Evolutionary conservation across 2,329 filamentous ascomycete genomes (phyloP).

Genomic region (Pseudogymnoascus verrucosus): DNA sequence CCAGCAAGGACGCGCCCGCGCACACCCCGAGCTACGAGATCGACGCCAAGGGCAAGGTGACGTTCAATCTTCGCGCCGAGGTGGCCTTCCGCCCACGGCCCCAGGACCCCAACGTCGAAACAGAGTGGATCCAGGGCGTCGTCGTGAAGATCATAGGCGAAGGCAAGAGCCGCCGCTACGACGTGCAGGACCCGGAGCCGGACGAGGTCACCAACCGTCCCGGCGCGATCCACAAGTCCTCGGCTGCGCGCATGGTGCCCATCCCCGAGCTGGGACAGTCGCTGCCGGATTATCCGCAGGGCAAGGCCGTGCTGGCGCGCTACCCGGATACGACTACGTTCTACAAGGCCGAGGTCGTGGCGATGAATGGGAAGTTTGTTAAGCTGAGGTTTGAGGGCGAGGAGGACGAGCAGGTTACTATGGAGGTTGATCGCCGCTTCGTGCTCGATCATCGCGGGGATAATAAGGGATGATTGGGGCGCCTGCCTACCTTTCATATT

Average conservation of each 20-base stretch:
- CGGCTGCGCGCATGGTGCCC: constrained; percentile 67
- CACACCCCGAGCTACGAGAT: constrained; percentile 9
- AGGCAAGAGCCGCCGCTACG: constrained; percentile 69
- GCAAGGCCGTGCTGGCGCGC: constrained; percentile 66
- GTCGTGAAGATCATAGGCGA: constrained; percentile 70
- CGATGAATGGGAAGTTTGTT: constrained; percentile 50
- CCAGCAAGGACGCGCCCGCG: constrained; percentile 1
- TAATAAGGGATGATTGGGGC: not conserved
- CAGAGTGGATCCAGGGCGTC: constrained; percentile 68
- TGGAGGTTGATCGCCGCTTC: constrained; percentile 67
- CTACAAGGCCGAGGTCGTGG: constrained; percentile 75
- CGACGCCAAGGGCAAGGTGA: constrained; percentile 38
- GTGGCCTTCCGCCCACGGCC: constrained; percentile 44
- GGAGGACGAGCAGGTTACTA: constrained; percentile 63
- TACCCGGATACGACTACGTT: constrained; percentile 83
- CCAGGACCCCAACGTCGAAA: constrained; percentile 34
- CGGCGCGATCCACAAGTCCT: constrained; percentile 57
- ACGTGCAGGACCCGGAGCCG: constrained; percentile 72
- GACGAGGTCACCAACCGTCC: constrained; percentile 60
- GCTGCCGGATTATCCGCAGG: constrained; percentile 53
- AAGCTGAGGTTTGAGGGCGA: constrained; percentile 73
- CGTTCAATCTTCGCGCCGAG: constrained; percentile 54
- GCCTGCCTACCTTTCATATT: not conserved
- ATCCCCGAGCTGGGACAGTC: constrained; percentile 56
- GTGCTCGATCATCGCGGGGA: constrained; percentile 61